Base-by-base conservation (phyloP, 2,329 filamentous ascomycete species). In the Epichloe sylvatica region DNA sequence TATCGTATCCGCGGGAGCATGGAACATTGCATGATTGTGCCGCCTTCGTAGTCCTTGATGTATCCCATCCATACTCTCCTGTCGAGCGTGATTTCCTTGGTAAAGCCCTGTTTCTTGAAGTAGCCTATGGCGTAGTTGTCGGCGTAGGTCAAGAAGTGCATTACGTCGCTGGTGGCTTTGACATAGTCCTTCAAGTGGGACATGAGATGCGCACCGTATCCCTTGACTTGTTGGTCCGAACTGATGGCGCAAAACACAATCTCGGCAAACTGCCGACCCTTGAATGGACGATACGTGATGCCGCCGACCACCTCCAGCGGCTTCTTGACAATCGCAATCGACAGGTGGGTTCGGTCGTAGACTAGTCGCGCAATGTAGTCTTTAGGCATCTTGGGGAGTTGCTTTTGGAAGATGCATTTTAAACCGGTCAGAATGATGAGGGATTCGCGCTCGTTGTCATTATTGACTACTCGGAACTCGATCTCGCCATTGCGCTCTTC, bases 81-180 rank as follows among this genome's bases (percentile, higher is more conserved):
- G 52, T 92, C 86, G 1, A 98, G 78, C 0, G 90, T 95, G 55
- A 98, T 97, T 60, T 98, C 91, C 65, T 98, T 98, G 2, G 92
- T 97, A 62, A 98, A 98, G 0, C 92, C 92, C 64, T 98, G 92
- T 65, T 98, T 98, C 67, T 97, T 94, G 69, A 98, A 98, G 66
- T 97, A 98, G 11, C 92, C 92, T 56, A 95, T 98, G 38, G 92
- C 92, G 62, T 97, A 97, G 66, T 98, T 98, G 67, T 98, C 92
- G 55, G 92, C 92, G 62, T 98, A 98, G 1, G 92, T 98, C 2
- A 98, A 75, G 67, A 98, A 98, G 67, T 98, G 90, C 90, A 96
- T 97, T 45, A 98, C 90, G 56, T 90, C 83, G 49, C 87, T 94
- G 1, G 91, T 96, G 6, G 91, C 90, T 67, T 95, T 96, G 65